phyloP scores from a whole-genome alignment of 2,329 filamentous ascomycete genomes.

The Neocucurbitaria cava region DNA sequence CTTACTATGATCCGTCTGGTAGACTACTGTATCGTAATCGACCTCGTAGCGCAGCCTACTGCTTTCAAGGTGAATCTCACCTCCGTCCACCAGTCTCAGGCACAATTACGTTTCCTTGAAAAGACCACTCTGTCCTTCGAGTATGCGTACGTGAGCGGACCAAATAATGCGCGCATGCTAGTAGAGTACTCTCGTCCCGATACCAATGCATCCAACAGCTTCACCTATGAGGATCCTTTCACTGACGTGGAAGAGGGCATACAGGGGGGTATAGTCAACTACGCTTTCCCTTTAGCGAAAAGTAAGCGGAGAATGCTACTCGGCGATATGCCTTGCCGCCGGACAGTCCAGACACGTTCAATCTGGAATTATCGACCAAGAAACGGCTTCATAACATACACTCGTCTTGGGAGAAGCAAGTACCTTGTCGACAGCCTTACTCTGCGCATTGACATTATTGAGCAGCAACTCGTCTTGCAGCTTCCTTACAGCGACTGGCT shows the following conservation, averaged over 20 bases:
- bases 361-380: neutral
- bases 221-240: neutral
- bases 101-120: neutral
- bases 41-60: neutral
- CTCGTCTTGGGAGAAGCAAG: neutral
- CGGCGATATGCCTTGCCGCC: neutral
- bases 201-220: neutral
- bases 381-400: neutral
- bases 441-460: neutral
- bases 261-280: neutral
- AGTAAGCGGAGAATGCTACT: neutral
- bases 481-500: neutral
- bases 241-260: neutral
- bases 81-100: neutral
- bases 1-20: neutral
- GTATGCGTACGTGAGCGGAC: neutral
- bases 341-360: neutral
- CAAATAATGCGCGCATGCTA: neutral
- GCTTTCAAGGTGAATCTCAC: neutral
- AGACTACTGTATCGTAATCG: neutral
- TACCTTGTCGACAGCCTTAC: neutral
- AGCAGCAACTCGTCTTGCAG: neutral
- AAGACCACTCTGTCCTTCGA: neutral
- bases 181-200: neutral
- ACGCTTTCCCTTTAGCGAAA: neutral